These are phyloP conservation scores for Cladochytrium replicatum DNA, from an alignment of 192 early-diverging fungal genomes.

Conservation along the genomic window DNA sequence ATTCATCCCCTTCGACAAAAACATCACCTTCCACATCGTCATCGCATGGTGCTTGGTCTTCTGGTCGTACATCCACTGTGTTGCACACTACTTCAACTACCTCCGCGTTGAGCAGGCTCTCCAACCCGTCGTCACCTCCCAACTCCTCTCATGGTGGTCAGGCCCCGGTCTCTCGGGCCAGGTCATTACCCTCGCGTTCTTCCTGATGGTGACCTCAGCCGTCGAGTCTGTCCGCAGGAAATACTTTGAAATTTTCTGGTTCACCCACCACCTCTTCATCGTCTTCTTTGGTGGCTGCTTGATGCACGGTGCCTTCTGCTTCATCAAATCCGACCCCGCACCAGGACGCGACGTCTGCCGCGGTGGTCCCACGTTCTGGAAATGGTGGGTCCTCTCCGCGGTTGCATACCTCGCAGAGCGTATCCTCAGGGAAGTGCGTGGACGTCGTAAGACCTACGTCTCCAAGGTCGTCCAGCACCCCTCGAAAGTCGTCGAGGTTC, in stretches of 20 bases:
- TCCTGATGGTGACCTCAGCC: constrained; percentile 69
- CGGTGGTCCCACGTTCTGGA: constrained; percentile 69
- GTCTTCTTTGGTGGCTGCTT: constrained; percentile 71
- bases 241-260: constrained; percentile 74
- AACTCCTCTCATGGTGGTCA: constrained; percentile 41
- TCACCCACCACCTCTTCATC: constrained; percentile 77
- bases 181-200: constrained; percentile 58
- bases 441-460: constrained; percentile 53
- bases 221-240: constrained; percentile 49
- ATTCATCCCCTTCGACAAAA: constrained; percentile 78
- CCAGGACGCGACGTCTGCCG: constrained; percentile 32
- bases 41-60: constrained; percentile 70
- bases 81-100: constrained; percentile 74
- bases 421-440: constrained; percentile 59
- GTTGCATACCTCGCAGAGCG: constrained; percentile 65
- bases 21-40: constrained; percentile 69
- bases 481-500: constrained; percentile 70
- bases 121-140: constrained; percentile 24
- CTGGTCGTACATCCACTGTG: constrained; percentile 61
- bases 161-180: constrained; percentile 78
- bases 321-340: constrained; percentile 53
- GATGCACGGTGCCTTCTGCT: constrained; percentile 76
- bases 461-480: constrained; percentile 78
- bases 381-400: constrained; percentile 61
- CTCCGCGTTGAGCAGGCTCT: constrained; percentile 39